These are phyloP conservation scores for Mrakia blollopis DNA, from an alignment of 768 basidiomycete genomes.

Conservation along the genomic window DNA sequence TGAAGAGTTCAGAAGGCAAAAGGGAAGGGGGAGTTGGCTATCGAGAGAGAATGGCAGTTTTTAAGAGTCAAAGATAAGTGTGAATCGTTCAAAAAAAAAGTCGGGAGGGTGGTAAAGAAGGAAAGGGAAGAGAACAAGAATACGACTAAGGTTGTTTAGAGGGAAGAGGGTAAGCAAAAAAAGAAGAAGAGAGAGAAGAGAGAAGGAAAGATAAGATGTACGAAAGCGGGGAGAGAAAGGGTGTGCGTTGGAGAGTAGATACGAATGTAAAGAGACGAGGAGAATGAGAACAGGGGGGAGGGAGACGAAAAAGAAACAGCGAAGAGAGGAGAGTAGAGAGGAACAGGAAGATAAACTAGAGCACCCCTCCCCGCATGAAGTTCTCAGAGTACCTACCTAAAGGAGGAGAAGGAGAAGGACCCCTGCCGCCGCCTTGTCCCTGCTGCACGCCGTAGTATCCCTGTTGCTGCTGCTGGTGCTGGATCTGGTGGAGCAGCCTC, in stretches of 20 bases:
- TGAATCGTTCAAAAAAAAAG: background rate
- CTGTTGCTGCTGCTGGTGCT: slow-evolving; percentile 30
- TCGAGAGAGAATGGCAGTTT: background rate
- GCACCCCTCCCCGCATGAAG: slow-evolving; percentile 72
- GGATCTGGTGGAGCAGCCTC: slow-evolving; percentile 3
- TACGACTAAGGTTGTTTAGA: slow-evolving; percentile 53
- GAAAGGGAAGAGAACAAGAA: slow-evolving; percentile 14
- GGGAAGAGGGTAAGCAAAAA: slow-evolving; percentile 68
- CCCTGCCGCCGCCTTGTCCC: slow-evolving; percentile 26
- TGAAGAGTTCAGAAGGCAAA: background rate
- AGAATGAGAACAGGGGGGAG: slow-evolving; percentile 46
- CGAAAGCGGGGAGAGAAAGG: slow-evolving; percentile 27
- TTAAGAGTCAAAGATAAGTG: background rate
- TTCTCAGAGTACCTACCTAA: slow-evolving; percentile 17
- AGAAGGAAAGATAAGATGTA: slow-evolving; percentile 41
- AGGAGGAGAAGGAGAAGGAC: slow-evolving; percentile 26
- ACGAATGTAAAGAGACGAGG: slow-evolving; percentile 49
- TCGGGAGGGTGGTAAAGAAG: background rate
- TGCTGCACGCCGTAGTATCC: slow-evolving; percentile 23
- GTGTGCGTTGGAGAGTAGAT: slow-evolving; percentile 48
- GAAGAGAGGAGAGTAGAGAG: slow-evolving; percentile 43
- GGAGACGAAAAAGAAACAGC: slow-evolving; percentile 33
- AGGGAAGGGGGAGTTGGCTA: background rate
- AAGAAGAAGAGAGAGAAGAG: slow-evolving; percentile 53
- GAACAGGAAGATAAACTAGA: slow-evolving; percentile 53